Base-by-base conservation (phyloP, 768 basidiomycete species). In the Cystoderma amianthinum region DNA sequence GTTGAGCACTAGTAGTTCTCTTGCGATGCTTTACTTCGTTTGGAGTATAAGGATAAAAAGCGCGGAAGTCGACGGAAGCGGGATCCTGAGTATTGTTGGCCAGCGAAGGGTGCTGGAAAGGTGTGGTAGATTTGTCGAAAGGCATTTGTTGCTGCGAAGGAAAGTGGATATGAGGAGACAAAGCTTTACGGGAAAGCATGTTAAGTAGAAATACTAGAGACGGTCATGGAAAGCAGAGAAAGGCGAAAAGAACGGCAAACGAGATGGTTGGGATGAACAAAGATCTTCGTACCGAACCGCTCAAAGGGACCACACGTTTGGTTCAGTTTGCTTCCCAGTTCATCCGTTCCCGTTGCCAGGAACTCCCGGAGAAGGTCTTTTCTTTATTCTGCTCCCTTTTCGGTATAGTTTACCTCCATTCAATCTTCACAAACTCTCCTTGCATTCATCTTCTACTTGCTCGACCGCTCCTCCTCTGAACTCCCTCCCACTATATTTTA, bases 21-120 rank as follows among this genome's bases (percentile, higher is more conserved):
- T 92, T 87, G 45, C 93, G 71, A 54, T 95, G 93, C 68, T 95
- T 95, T 66, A 96, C 88, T 67, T 94, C 85, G 64, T 88, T 89
- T 43, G 88, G 88, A 39, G 82, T 80, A 64, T 87, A 91, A n/a
- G 85, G 82, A 51, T 83, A 88, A 67, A 90, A 89, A 32, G 85
- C 81, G 54, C 83, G 79, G 57, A 85, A 83, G 72, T 87, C 84
- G 60, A 82, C 80, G 38, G 76, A 64, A 49, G 76, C 65, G 50
- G 82, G 80, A 68, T 86, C 85, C n/a, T 41, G 69, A 71, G 46
- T 60, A 15, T 30, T 30, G 28, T 30, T 30, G 28, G 28, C 15
- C 10, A 30, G n/a, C n/a, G n/a, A n/a, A n/a, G n/a, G n/a, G n/a
- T n/a, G n/a, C n/a, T n/a, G n/a, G n/a, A n/a, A n/a, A n/a, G n/a